Percentiles rank a stretch among this genome's conserved stretches.
Evolutionary conservation across 2,329 filamentous ascomycete genomes (phyloP).

Genomic region (Akanthomyces dipterigenus): DNA sequence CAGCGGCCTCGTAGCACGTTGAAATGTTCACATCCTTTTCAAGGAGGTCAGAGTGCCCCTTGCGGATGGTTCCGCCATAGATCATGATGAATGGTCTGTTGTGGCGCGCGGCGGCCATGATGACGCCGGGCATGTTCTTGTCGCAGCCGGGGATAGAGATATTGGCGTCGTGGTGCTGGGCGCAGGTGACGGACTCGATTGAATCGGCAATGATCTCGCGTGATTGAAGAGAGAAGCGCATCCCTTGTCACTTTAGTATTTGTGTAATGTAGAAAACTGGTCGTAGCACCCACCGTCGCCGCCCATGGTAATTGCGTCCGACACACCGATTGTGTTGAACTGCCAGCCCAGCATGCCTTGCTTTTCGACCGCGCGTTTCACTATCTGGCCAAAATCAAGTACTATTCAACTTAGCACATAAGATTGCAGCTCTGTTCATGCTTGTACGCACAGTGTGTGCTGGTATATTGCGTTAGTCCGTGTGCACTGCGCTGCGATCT

Average conservation of each 20-base stretch:
- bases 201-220: conserved; percentile 91
- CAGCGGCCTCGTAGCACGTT: conserved; percentile 81
- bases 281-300: conserved; percentile 58
- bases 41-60: conserved; percentile 73
- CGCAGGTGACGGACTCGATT: conserved; percentile 88
- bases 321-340: conserved; percentile 84
- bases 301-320: conserved; percentile 93
- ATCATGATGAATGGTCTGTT: conserved; percentile 94
- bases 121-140: conserved; percentile 93
- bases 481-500: background rate
- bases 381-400: conserved; percentile 77
- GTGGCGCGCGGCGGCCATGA: conserved; percentile 86
- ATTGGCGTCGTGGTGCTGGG: conserved; percentile 87
- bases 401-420: conserved; percentile 38
- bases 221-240: conserved; percentile 88
- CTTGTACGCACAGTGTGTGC: conserved; percentile 34
- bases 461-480: conserved; percentile 13
- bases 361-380: conserved; percentile 74
- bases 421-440: background rate
- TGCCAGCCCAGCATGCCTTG: conserved; percentile 91
- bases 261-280: background rate
- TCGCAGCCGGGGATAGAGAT: conserved; percentile 91
- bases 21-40: conserved; percentile 79
- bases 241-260: conserved; percentile 48
- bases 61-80: conserved; percentile 85